Evolutionary conservation across 768 basidiomycete species (phyloP).

Genomic region (Tulasnella calospora): DNA sequence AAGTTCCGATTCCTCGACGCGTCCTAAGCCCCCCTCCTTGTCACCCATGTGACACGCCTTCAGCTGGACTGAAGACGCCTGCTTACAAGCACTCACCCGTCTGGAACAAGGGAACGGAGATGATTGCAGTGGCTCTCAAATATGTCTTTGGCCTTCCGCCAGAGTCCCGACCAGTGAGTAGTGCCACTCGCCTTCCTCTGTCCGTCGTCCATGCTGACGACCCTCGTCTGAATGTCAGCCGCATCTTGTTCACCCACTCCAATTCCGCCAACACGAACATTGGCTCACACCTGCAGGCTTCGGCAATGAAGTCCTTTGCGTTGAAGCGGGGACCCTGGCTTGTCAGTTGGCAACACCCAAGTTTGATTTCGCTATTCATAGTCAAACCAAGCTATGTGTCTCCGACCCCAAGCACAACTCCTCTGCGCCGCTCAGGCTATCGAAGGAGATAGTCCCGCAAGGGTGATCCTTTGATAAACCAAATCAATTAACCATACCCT

Average conservation of each 20-base stretch:
- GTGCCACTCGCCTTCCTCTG: neutral
- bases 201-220: neutral
- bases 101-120: neutral
- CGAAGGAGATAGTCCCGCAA: neutral
- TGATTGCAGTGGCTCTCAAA: neutral
- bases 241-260: neutral
- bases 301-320: neutral
- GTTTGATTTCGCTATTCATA: neutral
- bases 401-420: neutral
- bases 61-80: neutral
- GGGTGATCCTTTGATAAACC: neutral
- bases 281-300: neutral
- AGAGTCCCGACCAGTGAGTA: neutral
- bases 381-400: neutral
- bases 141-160: neutral
- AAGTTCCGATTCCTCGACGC: neutral
- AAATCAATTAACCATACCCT: neutral
- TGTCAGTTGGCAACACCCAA: neutral
- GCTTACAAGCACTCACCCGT: neutral
- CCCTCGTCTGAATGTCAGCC: neutral
- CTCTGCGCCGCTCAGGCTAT: neutral
- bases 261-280: neutral
- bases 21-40: neutral
- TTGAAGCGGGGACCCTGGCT: neutral
- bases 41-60: neutral